Evolutionary conservation across 495 filamentous ascomycete genomes (phyloP), one percentile per base, ranked within the genome.

Genomic region (Echria macrotheca): DNA sequence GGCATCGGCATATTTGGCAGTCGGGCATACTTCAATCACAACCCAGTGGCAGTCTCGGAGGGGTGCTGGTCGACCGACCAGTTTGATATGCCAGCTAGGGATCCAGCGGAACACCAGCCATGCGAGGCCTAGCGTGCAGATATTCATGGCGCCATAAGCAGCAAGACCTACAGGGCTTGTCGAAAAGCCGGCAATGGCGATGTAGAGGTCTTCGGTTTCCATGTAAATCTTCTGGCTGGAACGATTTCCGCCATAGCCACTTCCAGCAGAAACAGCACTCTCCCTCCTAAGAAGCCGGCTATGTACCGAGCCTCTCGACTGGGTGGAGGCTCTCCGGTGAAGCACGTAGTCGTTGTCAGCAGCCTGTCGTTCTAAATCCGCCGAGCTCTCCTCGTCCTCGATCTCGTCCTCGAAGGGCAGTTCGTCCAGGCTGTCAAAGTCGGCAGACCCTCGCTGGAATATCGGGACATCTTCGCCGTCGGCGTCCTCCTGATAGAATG

Each of bases 201-300:
- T 86, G 0, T 88, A 95, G 44, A 97, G 72, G 63, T 99, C 93
- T 69, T 99, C 93, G 26, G 86, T 93, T 24, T 80, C 71, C 64
- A 99, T 91, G 61, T 96, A 89, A 10, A 96, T 77, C 66, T 95
- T 96, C 58, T 99, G 93, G 55, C 77, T 91, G 32, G 72, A 67
- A 32, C 86, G 74, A 43, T 76, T 74, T 0, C 74, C 77, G 21
- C 74, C 75, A 57, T 74, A 73, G n/a, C 75, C 74, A 50, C 81
- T 83, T 3, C 67, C 66, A 52, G 79, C 77, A 14, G 87, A 83
- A 56, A 56, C 71, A 67, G 49, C 79, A 76, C 67, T 82, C 67
- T 77, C 74, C 26, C 68, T 72, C 43, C 76, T 68, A 15, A 96
- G 80, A 44, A 96, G 74, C 47, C 86, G 86, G 46, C 82, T 79